Percentiles rank a stretch among this genome's conserved stretches.
phyloP scores from a whole-genome alignment of 768 basidiomycete genomes.

The Boletus bicolor region DNA sequence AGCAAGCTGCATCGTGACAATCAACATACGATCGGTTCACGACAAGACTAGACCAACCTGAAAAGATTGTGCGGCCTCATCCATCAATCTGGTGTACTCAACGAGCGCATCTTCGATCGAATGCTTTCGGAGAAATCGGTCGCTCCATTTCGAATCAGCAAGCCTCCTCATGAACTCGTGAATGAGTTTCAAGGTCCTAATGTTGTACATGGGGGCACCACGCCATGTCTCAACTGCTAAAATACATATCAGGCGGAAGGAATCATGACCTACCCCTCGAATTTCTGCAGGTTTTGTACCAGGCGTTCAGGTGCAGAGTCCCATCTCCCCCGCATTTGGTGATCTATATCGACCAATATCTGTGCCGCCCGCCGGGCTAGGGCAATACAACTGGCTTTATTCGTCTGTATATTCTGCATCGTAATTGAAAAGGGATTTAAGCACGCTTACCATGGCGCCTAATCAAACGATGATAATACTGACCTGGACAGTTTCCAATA shows the following conservation, averaged over 20 bases:
- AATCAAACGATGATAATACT: not conserved
- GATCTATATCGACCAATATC: constrained; percentile 41
- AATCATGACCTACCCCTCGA: constrained; percentile 35
- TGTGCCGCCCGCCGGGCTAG: constrained; percentile 41
- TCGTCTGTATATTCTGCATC: constrained; percentile 31
- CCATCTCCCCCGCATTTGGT: constrained; percentile 45
- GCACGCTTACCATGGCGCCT: not conserved
- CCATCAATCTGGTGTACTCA: constrained; percentile 33
- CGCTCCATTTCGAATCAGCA: constrained; percentile 40
- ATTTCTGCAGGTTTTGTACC: constrained; percentile 38
- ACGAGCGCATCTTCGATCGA: constrained; percentile 40
- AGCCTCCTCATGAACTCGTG: constrained; percentile 39
- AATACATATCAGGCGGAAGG: not conserved
- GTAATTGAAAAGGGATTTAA: not conserved
- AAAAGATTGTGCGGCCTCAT: constrained; percentile 46
- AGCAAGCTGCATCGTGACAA: constrained; percentile 34
- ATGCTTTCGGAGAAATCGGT: constrained; percentile 38
- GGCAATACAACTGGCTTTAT: constrained; percentile 39
- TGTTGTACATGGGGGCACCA: not conserved
- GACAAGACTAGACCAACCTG: constrained; percentile 32
- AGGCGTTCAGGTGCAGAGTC: constrained; percentile 41
- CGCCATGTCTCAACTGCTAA: not conserved
- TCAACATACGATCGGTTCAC: not conserved
- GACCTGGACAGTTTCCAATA: constrained; percentile 47
- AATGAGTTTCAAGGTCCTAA: constrained; percentile 39